These are phyloP conservation scores for Pelargonium australe DNA, from an alignment of 441 rosid genomes.

Conservation along the genomic window DNA sequence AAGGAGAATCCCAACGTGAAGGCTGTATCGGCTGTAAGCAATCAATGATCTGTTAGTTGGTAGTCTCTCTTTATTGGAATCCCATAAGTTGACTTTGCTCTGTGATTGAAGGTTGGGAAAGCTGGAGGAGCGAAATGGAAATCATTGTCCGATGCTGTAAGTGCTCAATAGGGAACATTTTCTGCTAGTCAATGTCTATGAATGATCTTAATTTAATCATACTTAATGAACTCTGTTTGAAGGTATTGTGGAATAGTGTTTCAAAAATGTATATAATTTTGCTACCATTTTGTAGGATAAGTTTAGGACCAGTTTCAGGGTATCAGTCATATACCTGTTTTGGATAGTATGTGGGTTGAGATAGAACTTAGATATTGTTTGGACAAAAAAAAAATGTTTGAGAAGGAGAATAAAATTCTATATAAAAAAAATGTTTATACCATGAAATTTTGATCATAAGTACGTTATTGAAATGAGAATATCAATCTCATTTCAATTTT, in stretches of 20 bases:
- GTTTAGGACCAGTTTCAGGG: background rate
- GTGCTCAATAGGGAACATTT: conserved; percentile 16
- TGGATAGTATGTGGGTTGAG: background rate
- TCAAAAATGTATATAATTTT: background rate
- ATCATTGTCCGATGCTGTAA: conserved; percentile 52
- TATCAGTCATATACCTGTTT: background rate
- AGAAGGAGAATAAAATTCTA: too few relatives aligned
- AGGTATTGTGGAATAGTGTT: background rate
- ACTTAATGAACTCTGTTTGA: conserved; percentile 7
- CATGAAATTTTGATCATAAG: too few relatives aligned
- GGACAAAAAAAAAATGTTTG: too few relatives aligned
- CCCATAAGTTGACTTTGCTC: conserved; percentile 11
- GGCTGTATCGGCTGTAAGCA: conserved; percentile 27
- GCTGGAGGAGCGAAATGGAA: conserved; percentile 69
- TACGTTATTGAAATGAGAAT: too few relatives aligned
- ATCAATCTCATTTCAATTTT: too few relatives aligned
- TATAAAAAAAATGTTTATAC: too few relatives aligned
- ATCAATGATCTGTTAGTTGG: background rate
- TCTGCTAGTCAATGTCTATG: background rate
- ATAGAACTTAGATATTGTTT: too few relatives aligned
- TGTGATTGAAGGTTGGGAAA: conserved; percentile 59
- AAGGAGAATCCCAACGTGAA: conserved; percentile 23
- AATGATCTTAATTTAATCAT: background rate
- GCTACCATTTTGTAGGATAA: too few relatives aligned
- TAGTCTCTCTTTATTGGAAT: background rate